These are phyloP conservation scores for Cladosporium oxysporum DNA, from an alignment of 2,329 filamentous ascomycete genomes.

Conservation along the genomic window DNA sequence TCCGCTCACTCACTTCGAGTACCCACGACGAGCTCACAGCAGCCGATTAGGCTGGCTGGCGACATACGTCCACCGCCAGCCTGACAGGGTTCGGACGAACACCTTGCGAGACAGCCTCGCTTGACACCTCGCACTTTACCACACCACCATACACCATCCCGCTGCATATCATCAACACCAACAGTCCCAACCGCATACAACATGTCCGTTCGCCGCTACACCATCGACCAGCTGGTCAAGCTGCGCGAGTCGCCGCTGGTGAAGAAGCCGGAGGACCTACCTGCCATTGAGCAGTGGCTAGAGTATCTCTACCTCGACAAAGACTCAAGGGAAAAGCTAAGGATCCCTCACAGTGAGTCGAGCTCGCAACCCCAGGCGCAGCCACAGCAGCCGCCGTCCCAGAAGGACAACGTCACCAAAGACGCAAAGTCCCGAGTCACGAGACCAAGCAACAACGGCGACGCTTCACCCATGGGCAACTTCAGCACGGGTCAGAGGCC, in stretches of 20 bases:
- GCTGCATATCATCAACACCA: not conserved
- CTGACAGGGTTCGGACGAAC: conserved; percentile 7
- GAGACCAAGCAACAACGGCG: conserved; percentile 18
- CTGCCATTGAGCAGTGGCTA: conserved; percentile 94
- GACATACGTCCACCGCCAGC: conserved; percentile 12
- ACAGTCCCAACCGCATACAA: not conserved
- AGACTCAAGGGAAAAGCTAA: conserved; percentile 40
- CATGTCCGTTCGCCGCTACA: conserved; percentile 61
- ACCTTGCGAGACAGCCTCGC: conserved; percentile 10
- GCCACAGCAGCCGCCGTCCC: conserved; percentile 25
- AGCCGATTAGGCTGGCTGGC: conserved; percentile 6
- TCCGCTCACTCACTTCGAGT: not conserved
- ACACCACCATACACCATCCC: not conserved
- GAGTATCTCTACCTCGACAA: conserved; percentile 60
- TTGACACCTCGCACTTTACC: not conserved
- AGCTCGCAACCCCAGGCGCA: conserved; percentile 21
- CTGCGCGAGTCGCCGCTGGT: conserved; percentile 82
- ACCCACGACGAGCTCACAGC: not conserved
- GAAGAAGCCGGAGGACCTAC: conserved; percentile 74
- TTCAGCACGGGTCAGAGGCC: conserved; percentile 39
- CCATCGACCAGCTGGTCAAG: conserved; percentile 71
- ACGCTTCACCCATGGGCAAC: conserved; percentile 38
- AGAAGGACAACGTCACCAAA: conserved; percentile 21
- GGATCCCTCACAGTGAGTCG: conserved; percentile 40
- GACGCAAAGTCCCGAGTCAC: conserved; percentile 16